Percentiles rank a stretch among this genome's conserved stretches.
Conservation (phyloP, 768 basidiomycete species). For the Lactarius quietus region DNA sequence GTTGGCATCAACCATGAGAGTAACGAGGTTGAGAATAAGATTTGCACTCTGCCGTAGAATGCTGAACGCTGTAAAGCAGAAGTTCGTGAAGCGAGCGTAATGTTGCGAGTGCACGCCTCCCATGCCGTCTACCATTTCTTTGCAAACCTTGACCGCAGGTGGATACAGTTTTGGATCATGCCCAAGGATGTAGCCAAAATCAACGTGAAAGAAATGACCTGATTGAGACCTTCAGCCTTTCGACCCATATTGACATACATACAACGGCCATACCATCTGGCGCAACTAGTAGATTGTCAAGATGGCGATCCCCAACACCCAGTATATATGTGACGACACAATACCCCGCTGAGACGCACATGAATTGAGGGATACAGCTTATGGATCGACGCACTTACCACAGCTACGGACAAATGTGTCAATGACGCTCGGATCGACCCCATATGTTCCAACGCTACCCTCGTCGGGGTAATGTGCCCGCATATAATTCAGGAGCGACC, state of each 20-base stretch:
- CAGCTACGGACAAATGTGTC: constrained; percentile 97
- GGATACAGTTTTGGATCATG: constrained; percentile 98
- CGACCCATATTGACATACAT: background rate
- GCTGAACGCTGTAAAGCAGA: constrained; percentile 97
- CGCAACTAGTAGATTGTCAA: constrained; percentile 90
- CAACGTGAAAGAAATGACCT: constrained; percentile 98
- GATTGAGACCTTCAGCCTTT: background rate
- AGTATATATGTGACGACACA: constrained; percentile 96
- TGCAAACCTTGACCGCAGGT: constrained; percentile 96
- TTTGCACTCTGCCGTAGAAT: constrained; percentile 96
- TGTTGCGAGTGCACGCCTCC: constrained; percentile 96
- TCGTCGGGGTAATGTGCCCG: constrained; percentile 87
- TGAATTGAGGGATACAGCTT: constrained; percentile 1
- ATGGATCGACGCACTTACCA: constrained; percentile 52
- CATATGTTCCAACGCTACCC: constrained; percentile 89
- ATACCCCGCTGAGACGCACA: constrained; percentile 73
- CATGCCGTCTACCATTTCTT: constrained; percentile 99
- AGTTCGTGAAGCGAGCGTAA: constrained; percentile 92
- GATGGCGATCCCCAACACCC: constrained; percentile 94
- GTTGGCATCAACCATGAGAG: constrained; percentile 96
- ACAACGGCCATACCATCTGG: constrained; percentile 76
- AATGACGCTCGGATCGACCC: constrained; percentile 90
- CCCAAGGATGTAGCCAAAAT: constrained; percentile 97
- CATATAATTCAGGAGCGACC: constrained; percentile 83
- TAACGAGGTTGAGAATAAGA: constrained; percentile 92